phyloP scores from a whole-genome alignment of 164 flowering plant genomes.

The Berberis thunbergii region DNA sequence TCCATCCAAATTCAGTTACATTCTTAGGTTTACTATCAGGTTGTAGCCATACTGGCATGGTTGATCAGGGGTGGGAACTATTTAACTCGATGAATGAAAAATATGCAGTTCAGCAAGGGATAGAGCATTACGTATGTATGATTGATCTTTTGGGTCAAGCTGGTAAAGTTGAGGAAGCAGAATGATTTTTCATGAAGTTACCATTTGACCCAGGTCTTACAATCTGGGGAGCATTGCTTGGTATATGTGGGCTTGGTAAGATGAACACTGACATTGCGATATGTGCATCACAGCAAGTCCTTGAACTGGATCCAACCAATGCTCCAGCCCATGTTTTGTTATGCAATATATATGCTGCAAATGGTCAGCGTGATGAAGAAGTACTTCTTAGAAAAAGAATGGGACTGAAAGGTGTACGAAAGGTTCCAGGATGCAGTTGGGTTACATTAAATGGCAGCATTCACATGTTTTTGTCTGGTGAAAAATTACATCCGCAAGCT shows the following conservation, averaged over 20 bases:
- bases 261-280: constrained; percentile 21
- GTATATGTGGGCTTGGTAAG: constrained; percentile 30
- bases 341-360: constrained; percentile 38
- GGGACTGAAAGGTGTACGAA: constrained; percentile 44
- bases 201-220: constrained; percentile 31
- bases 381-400: constrained; percentile 38
- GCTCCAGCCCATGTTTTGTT: constrained; percentile 45
- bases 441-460: constrained; percentile 25
- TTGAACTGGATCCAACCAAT: constrained; percentile 44
- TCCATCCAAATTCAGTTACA: constrained; percentile 31
- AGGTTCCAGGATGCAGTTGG: constrained; percentile 66
- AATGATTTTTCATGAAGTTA: constrained; percentile 25
- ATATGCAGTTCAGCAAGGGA: constrained; percentile 21
- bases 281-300: constrained; percentile 28
- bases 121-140: constrained; percentile 34
- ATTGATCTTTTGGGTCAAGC: constrained; percentile 42
- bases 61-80: constrained; percentile 22
- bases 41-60: constrained; percentile 35
- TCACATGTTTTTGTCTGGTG: constrained; percentile 42
- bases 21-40: constrained; percentile 39
- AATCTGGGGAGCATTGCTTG: constrained; percentile 53
- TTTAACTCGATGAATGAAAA: constrained; percentile 27
- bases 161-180: constrained; percentile 38
- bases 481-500: constrained; percentile 21
- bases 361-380: constrained; percentile 26